A percentile compares a stretch with the other conserved stretches of the same genome.
Conservation (phyloP, 2,329 filamentous ascomycete genomes). For the Alternaria incomplexa region DNA sequence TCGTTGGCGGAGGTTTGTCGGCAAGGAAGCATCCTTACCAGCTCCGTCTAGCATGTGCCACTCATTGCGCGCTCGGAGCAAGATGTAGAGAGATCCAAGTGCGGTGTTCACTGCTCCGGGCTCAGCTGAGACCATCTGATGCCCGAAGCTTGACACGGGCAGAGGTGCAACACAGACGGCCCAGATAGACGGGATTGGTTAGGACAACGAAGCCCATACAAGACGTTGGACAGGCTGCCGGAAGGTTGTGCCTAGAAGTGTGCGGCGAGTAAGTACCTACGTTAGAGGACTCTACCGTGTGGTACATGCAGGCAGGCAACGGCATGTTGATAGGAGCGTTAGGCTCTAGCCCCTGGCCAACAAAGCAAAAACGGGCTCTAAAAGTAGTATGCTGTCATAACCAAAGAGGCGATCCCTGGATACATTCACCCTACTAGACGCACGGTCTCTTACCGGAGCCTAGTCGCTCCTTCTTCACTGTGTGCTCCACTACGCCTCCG, state of each 20-base stretch:
- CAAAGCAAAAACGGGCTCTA: constrained; percentile 33
- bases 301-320: constrained; percentile 27
- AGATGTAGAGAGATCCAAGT: constrained; percentile 7
- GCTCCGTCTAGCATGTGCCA: constrained; percentile 9
- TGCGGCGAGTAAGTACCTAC: constrained; percentile 8
- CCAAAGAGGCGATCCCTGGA: constrained; percentile 38
- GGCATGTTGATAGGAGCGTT: constrained; percentile 15
- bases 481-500: constrained; percentile 39
- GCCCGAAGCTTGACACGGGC: constrained; percentile 17
- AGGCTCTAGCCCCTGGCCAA: constrained; percentile 31
- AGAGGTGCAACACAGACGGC: constrained; percentile 9
- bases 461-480: constrained; percentile 39
- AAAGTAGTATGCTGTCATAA: constrained; percentile 46
- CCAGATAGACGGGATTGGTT: constrained; percentile 10
- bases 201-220: constrained; percentile 16
- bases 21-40: constrained; percentile 6
- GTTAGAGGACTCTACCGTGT: constrained; percentile 8
- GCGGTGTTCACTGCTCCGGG: constrained; percentile 10
- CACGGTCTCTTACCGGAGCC: constrained; percentile 40
- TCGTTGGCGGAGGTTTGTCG: constrained; percentile 11
- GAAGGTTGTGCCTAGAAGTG: constrained; percentile 14
- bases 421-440: constrained; percentile 42
- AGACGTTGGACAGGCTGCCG: constrained; percentile 23
- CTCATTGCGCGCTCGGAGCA: constrained; percentile 8
- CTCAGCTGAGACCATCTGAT: constrained; percentile 12